Conservation (phyloP, 192 early-diverging fungal genomes). For the Backusella morwellensis region DNA sequence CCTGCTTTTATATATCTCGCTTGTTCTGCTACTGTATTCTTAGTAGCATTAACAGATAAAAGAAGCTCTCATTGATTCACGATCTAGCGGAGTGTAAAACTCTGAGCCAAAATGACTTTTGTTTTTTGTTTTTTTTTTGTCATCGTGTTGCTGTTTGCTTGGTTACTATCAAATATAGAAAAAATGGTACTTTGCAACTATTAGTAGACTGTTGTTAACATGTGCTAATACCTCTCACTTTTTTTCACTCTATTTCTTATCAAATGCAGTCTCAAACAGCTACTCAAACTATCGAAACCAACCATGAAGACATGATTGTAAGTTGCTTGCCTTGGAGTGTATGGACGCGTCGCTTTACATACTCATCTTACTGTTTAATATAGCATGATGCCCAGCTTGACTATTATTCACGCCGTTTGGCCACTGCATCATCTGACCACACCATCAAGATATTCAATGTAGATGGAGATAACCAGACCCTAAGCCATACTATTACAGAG, state of each 20-base stretch:
- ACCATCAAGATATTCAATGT: conserved; percentile 94
- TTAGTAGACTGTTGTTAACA: neutral
- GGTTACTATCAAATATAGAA: neutral
- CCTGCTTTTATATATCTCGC: too few species aligned
- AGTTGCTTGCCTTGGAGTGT: conserved; percentile 18
- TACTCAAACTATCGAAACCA: conserved; percentile 70
- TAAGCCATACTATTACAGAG: conserved; percentile 72
- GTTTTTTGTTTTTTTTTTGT: neutral
- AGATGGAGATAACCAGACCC: conserved; percentile 66
- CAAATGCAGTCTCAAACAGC: conserved; percentile 21
- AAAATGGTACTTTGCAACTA: neutral
- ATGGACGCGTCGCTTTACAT: neutral
- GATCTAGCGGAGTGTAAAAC: neutral
- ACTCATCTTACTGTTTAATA: neutral
- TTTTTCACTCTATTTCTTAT: neutral
- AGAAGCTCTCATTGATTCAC: too few species aligned
- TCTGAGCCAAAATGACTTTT: neutral
- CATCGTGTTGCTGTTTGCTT: conserved; percentile 6
- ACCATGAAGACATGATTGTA: conserved; percentile 90
- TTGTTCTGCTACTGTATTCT: too few species aligned
- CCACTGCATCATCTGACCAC: conserved; percentile 96
- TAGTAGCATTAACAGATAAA: too few species aligned
- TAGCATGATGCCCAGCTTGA: conserved; percentile 65
- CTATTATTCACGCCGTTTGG: conserved; percentile 82
- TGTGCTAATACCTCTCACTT: neutral